Evolutionary conservation across 441 rosid species (phyloP), one percentile per base, ranked within the genome.

Genomic region (Pelargonium citronellum): DNA sequence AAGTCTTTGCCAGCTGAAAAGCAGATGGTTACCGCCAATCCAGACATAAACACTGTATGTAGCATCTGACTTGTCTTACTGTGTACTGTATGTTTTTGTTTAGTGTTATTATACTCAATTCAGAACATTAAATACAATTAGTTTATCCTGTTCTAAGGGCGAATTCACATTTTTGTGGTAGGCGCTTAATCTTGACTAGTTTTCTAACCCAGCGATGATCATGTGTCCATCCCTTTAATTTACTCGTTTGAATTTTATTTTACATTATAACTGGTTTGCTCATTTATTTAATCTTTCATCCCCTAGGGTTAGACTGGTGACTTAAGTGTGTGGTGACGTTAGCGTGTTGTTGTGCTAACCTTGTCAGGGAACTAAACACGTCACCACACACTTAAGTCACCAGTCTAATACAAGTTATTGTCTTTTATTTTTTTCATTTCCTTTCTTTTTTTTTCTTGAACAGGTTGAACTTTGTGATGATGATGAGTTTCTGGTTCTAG

Each of bases 401-500:
- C 60, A 53, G 6, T 53, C n/a, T 53, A 55, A 17, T 27, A 27
- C 30, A 27, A 27, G 30, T 27, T 27, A 27, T 30, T 5, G 4
- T 17, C 13, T 5, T 5, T 61, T 70, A 51, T 73, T 43, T 49
- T 30, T 72, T 68, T 64, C 71, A 16, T 47, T 72, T 44, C 62
- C 51, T 47, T 69, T 58, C 37, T 22, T 71, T 69, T 10, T 55
- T 11, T 17, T 30, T 39, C 70, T 74, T 76, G 71, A 74, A 69
- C 70, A 90, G 98, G 90, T 89, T 77, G 97, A 92, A 83, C 97
- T 95, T 60, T 92, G 95, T 7, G 90, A 86, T 46, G 97, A 92
- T 65, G 99, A 95, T 71, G 99, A 95, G 71, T 95, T 92, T 78
- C 70, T 88, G 67, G 93, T 89, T 74, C 83, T 95, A 75, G 99